These are phyloP conservation scores for Syzygium jambos DNA, from an alignment of 345 rosid species.

Conservation along the genomic window DNA sequence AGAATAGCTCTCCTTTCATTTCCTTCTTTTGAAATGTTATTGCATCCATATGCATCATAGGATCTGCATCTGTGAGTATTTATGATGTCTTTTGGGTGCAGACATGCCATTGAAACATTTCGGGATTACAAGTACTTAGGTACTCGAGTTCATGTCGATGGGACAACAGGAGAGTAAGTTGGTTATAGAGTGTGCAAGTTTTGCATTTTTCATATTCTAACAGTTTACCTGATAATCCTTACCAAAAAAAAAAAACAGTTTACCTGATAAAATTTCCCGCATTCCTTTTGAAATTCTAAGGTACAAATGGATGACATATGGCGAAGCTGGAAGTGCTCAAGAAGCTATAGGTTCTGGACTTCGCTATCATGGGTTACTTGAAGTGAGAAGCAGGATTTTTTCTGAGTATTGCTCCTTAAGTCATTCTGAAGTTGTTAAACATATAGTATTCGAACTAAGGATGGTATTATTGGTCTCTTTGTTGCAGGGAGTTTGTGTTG, in stretches of 20 bases:
- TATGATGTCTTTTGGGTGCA: slow-evolving; percentile 6
- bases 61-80: neutral
- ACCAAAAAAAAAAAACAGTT: too few species aligned
- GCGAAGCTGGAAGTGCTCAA: slow-evolving; percentile 63
- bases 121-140: slow-evolving; percentile 74
- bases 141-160: slow-evolving; percentile 53
- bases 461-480: slow-evolving; percentile 2
- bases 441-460: neutral
- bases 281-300: slow-evolving; percentile 20
- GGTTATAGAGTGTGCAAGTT: neutral
- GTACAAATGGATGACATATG: slow-evolving; percentile 89
- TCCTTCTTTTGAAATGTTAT: neutral
- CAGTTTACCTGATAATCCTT: neutral
- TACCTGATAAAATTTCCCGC: neutral
- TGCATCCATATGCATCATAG: neutral
- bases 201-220: neutral
- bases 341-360: slow-evolving; percentile 89
- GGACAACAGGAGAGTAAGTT: slow-evolving; percentile 81
- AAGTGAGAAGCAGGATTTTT: slow-evolving; percentile 24
- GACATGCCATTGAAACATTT: slow-evolving; percentile 52
- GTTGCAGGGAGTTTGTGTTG: slow-evolving; percentile 65
- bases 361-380: slow-evolving; percentile 37
- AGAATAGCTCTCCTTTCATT: neutral
- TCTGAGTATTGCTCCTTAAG: neutral
- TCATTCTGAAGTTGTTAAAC: neutral